Evolutionary conservation across 805 yeast species (phyloP).

Genomic region (Jamesozyma rosinii): DNA sequence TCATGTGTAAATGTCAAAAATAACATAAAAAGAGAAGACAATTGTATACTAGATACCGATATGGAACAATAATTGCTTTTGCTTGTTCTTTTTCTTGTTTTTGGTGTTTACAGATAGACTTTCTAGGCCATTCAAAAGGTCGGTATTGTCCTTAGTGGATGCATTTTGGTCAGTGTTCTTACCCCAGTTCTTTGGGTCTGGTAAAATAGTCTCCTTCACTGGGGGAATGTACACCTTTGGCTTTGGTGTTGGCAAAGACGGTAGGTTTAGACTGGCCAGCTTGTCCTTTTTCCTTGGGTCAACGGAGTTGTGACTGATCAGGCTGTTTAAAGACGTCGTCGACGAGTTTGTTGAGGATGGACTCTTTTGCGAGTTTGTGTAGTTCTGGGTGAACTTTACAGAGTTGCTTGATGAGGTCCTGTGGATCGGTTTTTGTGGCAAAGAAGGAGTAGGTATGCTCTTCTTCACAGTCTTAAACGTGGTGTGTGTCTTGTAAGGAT

Average conservation of each 20-base stretch:
- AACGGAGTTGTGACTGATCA: neutral
- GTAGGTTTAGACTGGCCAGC: constrained; percentile 33
- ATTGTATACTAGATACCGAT: constrained; percentile 43
- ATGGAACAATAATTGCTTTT: constrained; percentile 46
- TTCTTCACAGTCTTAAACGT: neutral
- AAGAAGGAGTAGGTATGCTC: neutral
- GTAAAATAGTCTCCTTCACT: constrained; percentile 38
- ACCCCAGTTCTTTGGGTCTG: constrained; percentile 34
- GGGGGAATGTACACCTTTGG: constrained; percentile 40
- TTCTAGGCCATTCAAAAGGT: neutral
- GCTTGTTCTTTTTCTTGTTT: constrained; percentile 37
- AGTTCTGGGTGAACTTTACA: constrained; percentile 24
- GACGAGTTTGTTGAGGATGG: constrained; percentile 17
- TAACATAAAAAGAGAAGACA: too few species aligned
- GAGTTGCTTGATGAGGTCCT: constrained; percentile 13
- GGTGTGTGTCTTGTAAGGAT: constrained; percentile 7
- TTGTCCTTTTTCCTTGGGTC: constrained; percentile 8
- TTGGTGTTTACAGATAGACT: constrained; percentile 8
- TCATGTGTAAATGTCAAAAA: too few species aligned
- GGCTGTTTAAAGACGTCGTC: neutral
- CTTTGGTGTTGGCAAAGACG: constrained; percentile 36
- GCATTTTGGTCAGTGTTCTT: constrained; percentile 6
- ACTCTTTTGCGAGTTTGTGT: constrained; percentile 20
- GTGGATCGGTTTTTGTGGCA: constrained; percentile 3
- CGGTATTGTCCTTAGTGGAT: constrained; percentile 4